phyloP scores from a whole-genome alignment of 345 rosid genomes.

The Pelargonium nanum region DNA sequence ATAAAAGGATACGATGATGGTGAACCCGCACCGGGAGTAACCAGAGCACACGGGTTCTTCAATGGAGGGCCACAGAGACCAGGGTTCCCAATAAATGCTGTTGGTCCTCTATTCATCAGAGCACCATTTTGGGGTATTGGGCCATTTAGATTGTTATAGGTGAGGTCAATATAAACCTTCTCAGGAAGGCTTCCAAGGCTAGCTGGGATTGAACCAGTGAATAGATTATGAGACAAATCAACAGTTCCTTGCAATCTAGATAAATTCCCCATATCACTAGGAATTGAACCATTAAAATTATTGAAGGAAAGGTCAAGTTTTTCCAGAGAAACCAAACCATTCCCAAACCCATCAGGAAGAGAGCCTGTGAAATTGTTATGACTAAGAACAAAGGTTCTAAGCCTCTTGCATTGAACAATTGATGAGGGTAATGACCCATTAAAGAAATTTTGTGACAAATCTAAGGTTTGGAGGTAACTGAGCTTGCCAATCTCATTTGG shows the following conservation, averaged over 20 bases:
- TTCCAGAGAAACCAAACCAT: slow-evolving; percentile 52
- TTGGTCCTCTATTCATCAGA: slow-evolving; percentile 84
- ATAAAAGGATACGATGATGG: slow-evolving; percentile 64
- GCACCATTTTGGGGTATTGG: slow-evolving; percentile 96
- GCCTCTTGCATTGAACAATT: slow-evolving; percentile 65
- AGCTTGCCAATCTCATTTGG: slow-evolving; percentile 63
- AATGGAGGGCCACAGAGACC: slow-evolving; percentile 88
- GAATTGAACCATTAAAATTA: slow-evolving; percentile 56
- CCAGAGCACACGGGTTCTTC: slow-evolving; percentile 60
- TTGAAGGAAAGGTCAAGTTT: slow-evolving; percentile 80
- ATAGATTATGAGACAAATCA: slow-evolving; percentile 83
- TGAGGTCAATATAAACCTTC: slow-evolving; percentile 88
- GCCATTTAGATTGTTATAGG: slow-evolving; percentile 79
- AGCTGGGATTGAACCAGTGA: slow-evolving; percentile 68
- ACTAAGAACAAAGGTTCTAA: slow-evolving; percentile 62
- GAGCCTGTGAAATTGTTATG: slow-evolving; percentile 70
- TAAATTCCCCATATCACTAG: slow-evolving; percentile 66
- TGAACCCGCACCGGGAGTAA: slow-evolving; percentile 27
- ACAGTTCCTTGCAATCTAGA: slow-evolving; percentile 88
- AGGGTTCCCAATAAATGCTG: slow-evolving; percentile 82
- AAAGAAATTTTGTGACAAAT: slow-evolving; percentile 79
- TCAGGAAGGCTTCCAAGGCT: slow-evolving; percentile 78
- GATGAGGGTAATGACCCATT: slow-evolving; percentile 62
- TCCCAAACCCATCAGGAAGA: slow-evolving; percentile 63
- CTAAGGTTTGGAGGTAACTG: slow-evolving; percentile 60